Evolutionary conservation across 768 basidiomycete species (phyloP).

Genomic region (Kwoniella dendrophila): DNA sequence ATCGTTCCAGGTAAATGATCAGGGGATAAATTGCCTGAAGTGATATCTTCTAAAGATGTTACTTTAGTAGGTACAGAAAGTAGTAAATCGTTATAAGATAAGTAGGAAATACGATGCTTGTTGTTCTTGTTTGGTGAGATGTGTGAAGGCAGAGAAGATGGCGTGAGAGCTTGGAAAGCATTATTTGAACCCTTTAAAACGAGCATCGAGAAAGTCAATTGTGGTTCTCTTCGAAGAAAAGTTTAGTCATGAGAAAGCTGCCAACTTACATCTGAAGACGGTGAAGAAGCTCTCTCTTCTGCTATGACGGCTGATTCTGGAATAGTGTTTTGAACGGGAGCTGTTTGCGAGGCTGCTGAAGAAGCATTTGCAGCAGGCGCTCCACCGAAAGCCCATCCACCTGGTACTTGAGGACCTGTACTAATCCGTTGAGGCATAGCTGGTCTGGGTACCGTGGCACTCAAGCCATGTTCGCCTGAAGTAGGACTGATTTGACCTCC

Average conservation of each 20-base stretch:
- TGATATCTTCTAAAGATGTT: slow-evolving; percentile 72
- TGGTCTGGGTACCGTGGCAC: slow-evolving; percentile 26
- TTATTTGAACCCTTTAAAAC: slow-evolving; percentile 3
- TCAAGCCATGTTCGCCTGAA: neutral
- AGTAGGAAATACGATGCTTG: slow-evolving; percentile 65
- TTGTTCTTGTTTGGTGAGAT: slow-evolving; percentile 34
- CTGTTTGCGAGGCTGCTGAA: neutral
- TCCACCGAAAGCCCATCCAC: slow-evolving; percentile 37
- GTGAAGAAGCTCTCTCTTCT: slow-evolving; percentile 10
- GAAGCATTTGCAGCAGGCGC: neutral
- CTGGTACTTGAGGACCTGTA: slow-evolving; percentile 47
- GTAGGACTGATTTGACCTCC: slow-evolving; percentile 8
- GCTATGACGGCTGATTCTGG: neutral
- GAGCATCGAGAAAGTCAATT: neutral
- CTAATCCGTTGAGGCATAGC: slow-evolving; percentile 35
- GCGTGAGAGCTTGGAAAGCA: slow-evolving; percentile 6
- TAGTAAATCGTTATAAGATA: slow-evolving; percentile 84
- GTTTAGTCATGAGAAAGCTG: too few relatives aligned
- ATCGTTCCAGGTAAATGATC: slow-evolving; percentile 71
- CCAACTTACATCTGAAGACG: slow-evolving; percentile 23
- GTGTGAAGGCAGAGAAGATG: slow-evolving; percentile 39
- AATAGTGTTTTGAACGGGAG: neutral
- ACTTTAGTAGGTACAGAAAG: slow-evolving; percentile 73
- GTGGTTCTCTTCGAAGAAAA: neutral
- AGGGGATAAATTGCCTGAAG: slow-evolving; percentile 62